These are phyloP conservation scores for Trichosporon sp. DNA, from an alignment of 1,284 basidiomycete genomes.

Conservation along the genomic window DNA sequence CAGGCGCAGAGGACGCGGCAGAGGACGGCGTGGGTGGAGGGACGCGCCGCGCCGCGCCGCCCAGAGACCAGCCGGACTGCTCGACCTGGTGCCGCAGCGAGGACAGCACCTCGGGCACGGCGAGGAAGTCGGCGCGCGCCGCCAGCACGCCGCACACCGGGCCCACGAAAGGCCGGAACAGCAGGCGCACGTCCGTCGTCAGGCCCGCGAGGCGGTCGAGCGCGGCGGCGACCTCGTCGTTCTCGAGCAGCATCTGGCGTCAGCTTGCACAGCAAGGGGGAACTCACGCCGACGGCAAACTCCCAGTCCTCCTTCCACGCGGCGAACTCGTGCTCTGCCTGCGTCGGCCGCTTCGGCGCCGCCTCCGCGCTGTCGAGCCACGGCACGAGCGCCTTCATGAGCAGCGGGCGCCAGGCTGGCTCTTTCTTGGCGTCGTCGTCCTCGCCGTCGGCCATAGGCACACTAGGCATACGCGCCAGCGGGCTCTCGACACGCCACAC, in stretches of 20 bases:
- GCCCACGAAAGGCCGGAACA: slow-evolving; percentile 63
- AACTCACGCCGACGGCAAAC: slow-evolving; percentile 54
- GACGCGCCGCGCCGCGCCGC: slow-evolving; percentile 14
- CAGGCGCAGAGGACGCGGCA: not conserved
- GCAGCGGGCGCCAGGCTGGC: slow-evolving; percentile 55
- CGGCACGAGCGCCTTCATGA: slow-evolving; percentile 52
- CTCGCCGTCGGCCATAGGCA: not conserved
- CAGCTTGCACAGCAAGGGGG: no score
- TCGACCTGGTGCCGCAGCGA: slow-evolving; percentile 38
- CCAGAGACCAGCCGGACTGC: slow-evolving; percentile 32
- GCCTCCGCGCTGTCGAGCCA: slow-evolving; percentile 26
- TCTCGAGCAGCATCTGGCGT: slow-evolving; percentile 40
- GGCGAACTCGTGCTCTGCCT: slow-evolving; percentile 22
- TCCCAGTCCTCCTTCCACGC: slow-evolving; percentile 56
- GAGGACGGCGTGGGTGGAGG: not conserved
- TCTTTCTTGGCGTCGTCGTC: not conserved
- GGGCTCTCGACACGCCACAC: slow-evolving; percentile 71
- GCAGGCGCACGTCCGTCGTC: slow-evolving; percentile 62
- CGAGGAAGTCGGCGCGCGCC: slow-evolving; percentile 27
- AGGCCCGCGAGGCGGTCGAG: slow-evolving; percentile 60
- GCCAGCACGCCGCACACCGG: slow-evolving; percentile 32
- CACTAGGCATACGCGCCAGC: slow-evolving; percentile 43
- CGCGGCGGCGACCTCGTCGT: slow-evolving; percentile 30
- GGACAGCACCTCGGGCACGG: slow-evolving; percentile 19
- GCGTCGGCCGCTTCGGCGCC: slow-evolving; percentile 48